These are phyloP conservation scores for Debaryomyces psychrophilus DNA, from an alignment of 1,139 yeast genomes.

Conservation along the genomic window DNA sequence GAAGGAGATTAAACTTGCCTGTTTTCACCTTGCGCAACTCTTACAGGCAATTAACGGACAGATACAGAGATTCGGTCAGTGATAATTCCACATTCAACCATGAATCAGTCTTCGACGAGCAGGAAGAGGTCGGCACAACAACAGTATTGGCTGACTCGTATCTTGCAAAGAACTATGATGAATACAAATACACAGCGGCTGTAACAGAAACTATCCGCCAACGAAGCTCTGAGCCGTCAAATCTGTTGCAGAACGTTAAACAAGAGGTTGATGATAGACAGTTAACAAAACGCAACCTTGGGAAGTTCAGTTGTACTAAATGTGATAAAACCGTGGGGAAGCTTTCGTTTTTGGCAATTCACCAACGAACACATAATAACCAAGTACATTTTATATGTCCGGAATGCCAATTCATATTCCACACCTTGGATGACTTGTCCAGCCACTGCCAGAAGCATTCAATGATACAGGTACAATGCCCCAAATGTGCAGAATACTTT, in stretches of 20 bases:
- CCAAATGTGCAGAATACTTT: slow-evolving; percentile 9
- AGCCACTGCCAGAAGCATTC: slow-evolving; percentile 12
- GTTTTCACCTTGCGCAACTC: neutral
- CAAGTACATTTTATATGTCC: slow-evolving; percentile 10
- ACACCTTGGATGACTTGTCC: slow-evolving; percentile 4
- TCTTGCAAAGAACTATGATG: neutral
- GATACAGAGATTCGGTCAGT: neutral
- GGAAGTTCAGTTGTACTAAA: slow-evolving; percentile 8
- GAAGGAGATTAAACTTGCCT: neutral
- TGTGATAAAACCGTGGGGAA: slow-evolving; percentile 10
- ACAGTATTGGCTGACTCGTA: neutral
- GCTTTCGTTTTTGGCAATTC: slow-evolving; percentile 14
- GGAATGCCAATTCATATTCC: slow-evolving; percentile 8
- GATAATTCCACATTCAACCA: neutral
- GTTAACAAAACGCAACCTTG: neutral
- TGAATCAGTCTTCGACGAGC: neutral
- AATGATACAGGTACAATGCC: slow-evolving; percentile 8
- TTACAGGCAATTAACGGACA: neutral
- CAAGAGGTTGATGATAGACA: neutral
- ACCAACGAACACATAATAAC: slow-evolving; percentile 9
- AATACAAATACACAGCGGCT: neutral
- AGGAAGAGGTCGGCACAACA: neutral
- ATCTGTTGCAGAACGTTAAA: neutral
- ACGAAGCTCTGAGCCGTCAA: neutral
- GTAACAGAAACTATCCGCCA: neutral